These are phyloP conservation scores for Candida nitratophila DNA, from an alignment of 805 yeast species.

Conservation along the genomic window DNA sequence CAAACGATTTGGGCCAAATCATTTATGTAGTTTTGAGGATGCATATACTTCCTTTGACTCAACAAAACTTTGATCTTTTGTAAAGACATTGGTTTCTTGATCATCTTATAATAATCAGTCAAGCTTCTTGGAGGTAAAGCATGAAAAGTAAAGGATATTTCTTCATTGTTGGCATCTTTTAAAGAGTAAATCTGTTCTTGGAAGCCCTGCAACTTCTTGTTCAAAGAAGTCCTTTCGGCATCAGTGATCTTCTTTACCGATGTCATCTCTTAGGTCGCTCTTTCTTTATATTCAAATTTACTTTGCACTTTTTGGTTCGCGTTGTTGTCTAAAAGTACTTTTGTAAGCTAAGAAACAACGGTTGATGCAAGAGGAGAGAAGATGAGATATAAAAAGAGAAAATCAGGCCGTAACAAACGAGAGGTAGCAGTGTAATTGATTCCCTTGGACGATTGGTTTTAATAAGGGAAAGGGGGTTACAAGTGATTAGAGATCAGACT, in stretches of 20 bases:
- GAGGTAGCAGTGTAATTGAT: no score
- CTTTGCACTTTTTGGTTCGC: neutral
- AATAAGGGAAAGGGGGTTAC: no score
- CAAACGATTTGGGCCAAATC: slow-evolving; percentile 82
- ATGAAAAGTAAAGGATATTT: slow-evolving; percentile 41
- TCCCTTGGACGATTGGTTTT: no score
- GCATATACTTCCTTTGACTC: slow-evolving; percentile 44
- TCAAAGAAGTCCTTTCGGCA: slow-evolving; percentile 14
- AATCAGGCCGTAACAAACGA: no score
- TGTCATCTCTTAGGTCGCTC: slow-evolving; percentile 5
- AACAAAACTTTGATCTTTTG: slow-evolving; percentile 60
- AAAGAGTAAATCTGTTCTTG: slow-evolving; percentile 17
- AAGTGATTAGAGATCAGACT: no score
- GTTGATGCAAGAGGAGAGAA: no score
- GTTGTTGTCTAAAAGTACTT: no score
- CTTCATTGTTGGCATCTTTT: slow-evolving; percentile 19
- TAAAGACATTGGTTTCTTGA: slow-evolving; percentile 76
- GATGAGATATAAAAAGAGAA: no score
- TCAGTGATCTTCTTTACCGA: slow-evolving; percentile 6
- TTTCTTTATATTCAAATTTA: neutral
- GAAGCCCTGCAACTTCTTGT: slow-evolving; percentile 7
- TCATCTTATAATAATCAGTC: slow-evolving; percentile 74
- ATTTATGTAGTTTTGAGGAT: slow-evolving; percentile 60
- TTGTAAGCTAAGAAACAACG: no score
- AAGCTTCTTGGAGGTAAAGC: slow-evolving; percentile 67